A percentile compares a stretch with the other conserved stretches of the same genome.
Evolutionary conservation across 78 protist species (phyloP).

Genomic region (Emiliania huxleyi): DNA sequence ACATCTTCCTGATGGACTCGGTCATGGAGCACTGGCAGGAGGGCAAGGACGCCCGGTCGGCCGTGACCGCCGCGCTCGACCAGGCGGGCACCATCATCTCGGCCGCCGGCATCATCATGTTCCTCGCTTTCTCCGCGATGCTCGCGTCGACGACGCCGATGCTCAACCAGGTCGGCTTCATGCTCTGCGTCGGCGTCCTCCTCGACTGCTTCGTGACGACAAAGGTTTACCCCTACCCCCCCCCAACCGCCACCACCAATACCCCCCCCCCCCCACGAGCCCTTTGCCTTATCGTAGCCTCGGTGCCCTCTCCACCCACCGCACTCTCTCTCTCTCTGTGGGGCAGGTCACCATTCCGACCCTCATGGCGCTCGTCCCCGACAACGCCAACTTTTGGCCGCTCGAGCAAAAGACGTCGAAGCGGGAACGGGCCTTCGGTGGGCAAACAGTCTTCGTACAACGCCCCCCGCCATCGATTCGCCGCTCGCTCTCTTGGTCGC

Average conservation of each 20-base stretch:
- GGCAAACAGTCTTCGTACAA: too few relatives aligned
- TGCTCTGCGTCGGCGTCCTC: slow-evolving; percentile 58
- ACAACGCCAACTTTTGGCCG: not conserved
- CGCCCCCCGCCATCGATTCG: too few relatives aligned
- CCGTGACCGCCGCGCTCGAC: slow-evolving; percentile 36
- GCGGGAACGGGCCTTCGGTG: too few relatives aligned
- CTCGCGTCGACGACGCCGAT: slow-evolving; percentile 10
- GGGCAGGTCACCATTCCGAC: slow-evolving; percentile 68
- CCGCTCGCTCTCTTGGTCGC: too few relatives aligned
- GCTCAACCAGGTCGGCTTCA: slow-evolving; percentile 55
- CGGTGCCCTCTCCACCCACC: too few relatives aligned
- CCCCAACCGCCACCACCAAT: too few relatives aligned
- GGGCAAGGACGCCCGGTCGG: not conserved
- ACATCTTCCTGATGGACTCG: slow-evolving; percentile 56
- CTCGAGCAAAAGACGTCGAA: too few relatives aligned
- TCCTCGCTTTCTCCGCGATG: slow-evolving; percentile 66
- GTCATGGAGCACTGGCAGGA: slow-evolving; percentile 33
- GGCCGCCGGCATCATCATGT: slow-evolving; percentile 76
- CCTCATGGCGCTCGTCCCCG: not conserved
- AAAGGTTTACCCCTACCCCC: too few relatives aligned
- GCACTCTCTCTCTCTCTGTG: too few relatives aligned
- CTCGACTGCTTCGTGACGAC: slow-evolving; percentile 67
- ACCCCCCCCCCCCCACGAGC: too few relatives aligned
- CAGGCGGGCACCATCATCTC: slow-evolving; percentile 67
- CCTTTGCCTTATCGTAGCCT: too few relatives aligned